A percentile compares a stretch with the other conserved stretches of the same genome.
Conservation (phyloP, 805 yeast genomes). For the Sungouiozyma ichnusensis region DNA sequence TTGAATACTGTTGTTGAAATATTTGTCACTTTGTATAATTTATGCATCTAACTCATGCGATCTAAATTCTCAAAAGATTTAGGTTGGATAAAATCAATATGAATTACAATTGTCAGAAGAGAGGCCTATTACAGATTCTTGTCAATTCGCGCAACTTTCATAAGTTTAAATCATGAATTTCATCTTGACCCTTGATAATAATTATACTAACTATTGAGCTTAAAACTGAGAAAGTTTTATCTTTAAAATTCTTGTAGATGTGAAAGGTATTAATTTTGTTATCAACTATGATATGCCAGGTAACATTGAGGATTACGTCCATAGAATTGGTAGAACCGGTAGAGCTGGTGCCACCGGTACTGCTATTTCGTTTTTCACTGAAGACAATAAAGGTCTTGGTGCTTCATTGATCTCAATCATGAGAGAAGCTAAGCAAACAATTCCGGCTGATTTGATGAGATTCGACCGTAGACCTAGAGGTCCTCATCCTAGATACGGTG, state of each 20-base stretch:
- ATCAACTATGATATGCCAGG: slow-evolving; percentile 96
- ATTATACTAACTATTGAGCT: slow-evolving; percentile 5
- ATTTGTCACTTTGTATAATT: not conserved
- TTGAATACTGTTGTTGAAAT: not conserved
- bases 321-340: slow-evolving; percentile 98
- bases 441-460: slow-evolving; percentile 70
- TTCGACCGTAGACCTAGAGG: slow-evolving; percentile 62
- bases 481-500: slow-evolving; percentile 48
- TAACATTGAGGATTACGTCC: slow-evolving; percentile 96
- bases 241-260: slow-evolving; percentile 46
- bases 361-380: slow-evolving; percentile 89
- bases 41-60: not conserved
- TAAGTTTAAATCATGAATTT: not conserved
- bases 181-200: not conserved
- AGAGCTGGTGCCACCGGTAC: slow-evolving; percentile 97
- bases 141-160: not conserved
- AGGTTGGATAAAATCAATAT: not conserved
- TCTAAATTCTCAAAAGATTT: not conserved
- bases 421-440: slow-evolving; percentile 88
- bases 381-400: slow-evolving; percentile 78
- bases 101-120: not conserved
- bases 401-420: slow-evolving; percentile 81
- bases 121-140: not conserved
- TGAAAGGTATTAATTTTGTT: slow-evolving; percentile 91
- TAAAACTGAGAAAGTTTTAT: not conserved